phyloP scores from a whole-genome alignment of 73 alveolate species.

The Tetrahymena borealis region DNA sequence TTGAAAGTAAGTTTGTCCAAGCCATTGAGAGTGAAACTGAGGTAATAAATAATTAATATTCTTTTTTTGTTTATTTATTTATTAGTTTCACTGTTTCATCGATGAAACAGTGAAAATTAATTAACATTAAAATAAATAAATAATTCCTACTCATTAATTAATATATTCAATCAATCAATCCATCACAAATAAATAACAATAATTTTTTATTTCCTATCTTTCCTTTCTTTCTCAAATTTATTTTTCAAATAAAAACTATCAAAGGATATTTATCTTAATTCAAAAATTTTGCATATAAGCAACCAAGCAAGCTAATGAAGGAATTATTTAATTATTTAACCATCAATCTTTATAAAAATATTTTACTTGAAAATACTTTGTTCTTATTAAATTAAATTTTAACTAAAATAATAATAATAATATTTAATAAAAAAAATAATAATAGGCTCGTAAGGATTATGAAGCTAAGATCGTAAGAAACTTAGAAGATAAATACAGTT shows the following conservation, averaged over 20 bases:
- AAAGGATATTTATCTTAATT: neutral
- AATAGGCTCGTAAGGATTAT: slow-evolving; percentile 28
- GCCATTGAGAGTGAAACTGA: neutral
- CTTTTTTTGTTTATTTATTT: neutral
- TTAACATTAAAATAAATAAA: neutral
- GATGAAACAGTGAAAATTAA: neutral
- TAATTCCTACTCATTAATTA: neutral
- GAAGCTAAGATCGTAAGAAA: slow-evolving; percentile 27
- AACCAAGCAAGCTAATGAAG: no score
- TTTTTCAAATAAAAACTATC: neutral
- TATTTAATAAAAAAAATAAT: neutral
- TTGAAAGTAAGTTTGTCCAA: neutral
- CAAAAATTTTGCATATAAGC: neutral
- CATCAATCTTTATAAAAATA: no score
- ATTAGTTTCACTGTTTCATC: neutral
- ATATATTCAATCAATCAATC: neutral
- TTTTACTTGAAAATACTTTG: no score
- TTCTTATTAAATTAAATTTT: no score
- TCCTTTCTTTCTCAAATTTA: neutral
- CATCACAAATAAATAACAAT: neutral
- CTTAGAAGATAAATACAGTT: slow-evolving; percentile 31
- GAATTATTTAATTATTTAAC: no score
- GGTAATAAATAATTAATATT: neutral
- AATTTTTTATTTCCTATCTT: neutral
- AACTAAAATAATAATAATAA: no score